A percentile compares a stretch with the other conserved stretches of the same genome.
Evolutionary conservation across 768 basidiomycete species (phyloP).

Genomic region (Pisolithus microcarpus): DNA sequence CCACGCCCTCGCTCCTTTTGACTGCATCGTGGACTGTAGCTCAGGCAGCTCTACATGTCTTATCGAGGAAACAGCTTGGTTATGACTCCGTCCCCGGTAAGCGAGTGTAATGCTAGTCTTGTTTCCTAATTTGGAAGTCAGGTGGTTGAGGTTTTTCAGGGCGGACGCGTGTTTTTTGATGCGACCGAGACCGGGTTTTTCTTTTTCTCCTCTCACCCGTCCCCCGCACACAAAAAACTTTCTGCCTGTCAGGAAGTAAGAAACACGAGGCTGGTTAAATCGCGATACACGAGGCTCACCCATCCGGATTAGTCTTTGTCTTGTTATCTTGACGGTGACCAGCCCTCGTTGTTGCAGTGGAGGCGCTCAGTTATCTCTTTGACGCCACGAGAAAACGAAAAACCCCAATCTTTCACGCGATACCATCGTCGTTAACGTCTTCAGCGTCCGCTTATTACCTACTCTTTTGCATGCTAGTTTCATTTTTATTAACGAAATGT

Average conservation of each 20-base stretch:
- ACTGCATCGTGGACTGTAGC: conserved; percentile 5
- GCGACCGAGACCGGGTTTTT: conserved; percentile 9
- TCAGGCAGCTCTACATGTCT: conserved; percentile 7
- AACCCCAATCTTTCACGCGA: conserved; percentile 26
- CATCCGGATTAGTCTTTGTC: conserved; percentile 12
- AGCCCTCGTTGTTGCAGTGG: conserved; percentile 12
- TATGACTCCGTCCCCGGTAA: conserved; percentile 12
- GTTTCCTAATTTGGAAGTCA: conserved; percentile 24
- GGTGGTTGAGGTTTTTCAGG: conserved; percentile 29
- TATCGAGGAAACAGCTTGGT: neutral
- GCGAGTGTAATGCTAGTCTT: conserved; percentile 13
- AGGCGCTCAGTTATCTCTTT: no score
- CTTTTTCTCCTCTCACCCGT: conserved; percentile 12
- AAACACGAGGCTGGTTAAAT: conserved; percentile 41
- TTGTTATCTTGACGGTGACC: conserved; percentile 13
- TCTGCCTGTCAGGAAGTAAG: conserved; percentile 33
- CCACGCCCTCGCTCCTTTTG: neutral
- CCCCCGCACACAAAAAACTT: conserved; percentile 11
- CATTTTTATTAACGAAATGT: conserved; percentile 30
- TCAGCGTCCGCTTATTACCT: conserved; percentile 24
- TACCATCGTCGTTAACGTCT: conserved; percentile 21
- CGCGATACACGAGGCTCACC: conserved; percentile 42
- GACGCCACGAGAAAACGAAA: conserved; percentile 15
- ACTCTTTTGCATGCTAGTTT: conserved; percentile 20
- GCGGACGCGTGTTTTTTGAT: conserved; percentile 22